Percentiles rank a stretch among this genome's conserved stretches.
Conservation (phyloP, 164 flowering plant genomes). For the Liquidambar formosana region DNA sequence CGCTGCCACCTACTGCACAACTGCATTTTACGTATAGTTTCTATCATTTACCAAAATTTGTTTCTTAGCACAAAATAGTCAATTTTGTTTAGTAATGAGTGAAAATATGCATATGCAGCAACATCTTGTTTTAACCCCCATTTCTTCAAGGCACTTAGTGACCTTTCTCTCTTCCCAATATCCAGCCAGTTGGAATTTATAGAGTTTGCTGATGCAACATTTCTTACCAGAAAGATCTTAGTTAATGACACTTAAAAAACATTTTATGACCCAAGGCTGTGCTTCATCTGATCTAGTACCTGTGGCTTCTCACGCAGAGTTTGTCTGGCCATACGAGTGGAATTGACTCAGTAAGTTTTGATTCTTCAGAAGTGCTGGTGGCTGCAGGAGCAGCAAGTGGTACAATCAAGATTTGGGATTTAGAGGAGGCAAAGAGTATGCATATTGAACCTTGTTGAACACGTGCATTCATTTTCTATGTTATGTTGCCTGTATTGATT, state of each 20-base stretch:
- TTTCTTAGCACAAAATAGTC: no score
- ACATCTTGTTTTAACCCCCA: neutral
- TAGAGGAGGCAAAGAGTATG: constrained; percentile 97
- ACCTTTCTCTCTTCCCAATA: neutral
- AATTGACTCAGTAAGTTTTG: constrained; percentile 91
- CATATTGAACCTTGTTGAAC: constrained; percentile 1
- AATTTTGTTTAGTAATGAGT: no score
- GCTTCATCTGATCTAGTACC: neutral
- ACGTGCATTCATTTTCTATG: neutral
- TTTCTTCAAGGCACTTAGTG: neutral
- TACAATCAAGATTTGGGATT: constrained; percentile 96
- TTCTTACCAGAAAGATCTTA: neutral
- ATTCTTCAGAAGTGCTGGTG: constrained; percentile 87
- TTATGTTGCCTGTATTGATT: constrained; percentile 1
- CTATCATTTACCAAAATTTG: no score
- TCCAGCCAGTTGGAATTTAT: neutral
- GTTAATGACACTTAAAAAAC: neutral
- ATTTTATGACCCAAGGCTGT: neutral
- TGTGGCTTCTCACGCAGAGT: constrained; percentile 53
- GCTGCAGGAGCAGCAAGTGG: constrained; percentile 99
- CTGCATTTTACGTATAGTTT: no score
- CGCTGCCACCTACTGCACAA: no score
- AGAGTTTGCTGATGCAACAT: neutral
- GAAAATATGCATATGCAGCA: neutral
- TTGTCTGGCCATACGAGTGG: constrained; percentile 96